These are phyloP conservation scores for Candida tunisiensis DNA, from an alignment of 1,139 yeast genomes.

Conservation along the genomic window DNA sequence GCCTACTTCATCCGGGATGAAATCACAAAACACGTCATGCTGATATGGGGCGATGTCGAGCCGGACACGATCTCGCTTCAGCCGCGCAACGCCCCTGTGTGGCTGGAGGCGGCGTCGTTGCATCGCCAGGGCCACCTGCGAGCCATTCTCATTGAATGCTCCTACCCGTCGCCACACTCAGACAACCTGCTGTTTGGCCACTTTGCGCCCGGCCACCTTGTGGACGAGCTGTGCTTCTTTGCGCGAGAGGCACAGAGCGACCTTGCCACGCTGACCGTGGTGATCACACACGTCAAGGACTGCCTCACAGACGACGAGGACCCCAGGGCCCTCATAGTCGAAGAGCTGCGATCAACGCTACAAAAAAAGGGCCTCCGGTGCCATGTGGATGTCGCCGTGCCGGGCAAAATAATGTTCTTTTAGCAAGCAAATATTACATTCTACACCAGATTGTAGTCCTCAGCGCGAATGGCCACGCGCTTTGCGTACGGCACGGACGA, in stretches of 20 bases:
- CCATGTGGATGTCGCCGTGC: background rate
- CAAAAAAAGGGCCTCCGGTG: background rate
- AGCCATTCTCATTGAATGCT: constrained; percentile 63
- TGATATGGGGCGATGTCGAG: constrained; percentile 74
- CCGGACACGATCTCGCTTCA: constrained; percentile 35
- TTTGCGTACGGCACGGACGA: constrained; percentile 57
- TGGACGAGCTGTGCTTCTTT: constrained; percentile 37
- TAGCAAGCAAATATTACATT: background rate
- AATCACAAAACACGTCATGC: constrained; percentile 20
- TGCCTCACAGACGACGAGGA: too few relatives aligned
- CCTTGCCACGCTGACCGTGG: constrained; percentile 32
- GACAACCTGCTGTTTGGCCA: constrained; percentile 54
- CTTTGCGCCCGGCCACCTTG: constrained; percentile 46
- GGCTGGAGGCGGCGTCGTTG: constrained; percentile 38
- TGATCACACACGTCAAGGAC: constrained; percentile 65
- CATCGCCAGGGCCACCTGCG: constrained; percentile 25
- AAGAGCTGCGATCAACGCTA: background rate
- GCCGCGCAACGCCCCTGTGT: constrained; percentile 30
- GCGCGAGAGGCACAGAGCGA: constrained; percentile 5
- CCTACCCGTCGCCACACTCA: constrained; percentile 33
- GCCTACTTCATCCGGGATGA: constrained; percentile 34
- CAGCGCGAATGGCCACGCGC: constrained; percentile 42
- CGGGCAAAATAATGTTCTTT: background rate
- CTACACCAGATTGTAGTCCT: constrained; percentile 38
- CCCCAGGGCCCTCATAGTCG: constrained; percentile 1